A percentile compares a stretch with the other conserved stretches of the same genome.
Evolutionary conservation across 2,329 filamentous ascomycete genomes (phyloP).

Genomic region (Cryoendolithus antarcticus): DNA sequence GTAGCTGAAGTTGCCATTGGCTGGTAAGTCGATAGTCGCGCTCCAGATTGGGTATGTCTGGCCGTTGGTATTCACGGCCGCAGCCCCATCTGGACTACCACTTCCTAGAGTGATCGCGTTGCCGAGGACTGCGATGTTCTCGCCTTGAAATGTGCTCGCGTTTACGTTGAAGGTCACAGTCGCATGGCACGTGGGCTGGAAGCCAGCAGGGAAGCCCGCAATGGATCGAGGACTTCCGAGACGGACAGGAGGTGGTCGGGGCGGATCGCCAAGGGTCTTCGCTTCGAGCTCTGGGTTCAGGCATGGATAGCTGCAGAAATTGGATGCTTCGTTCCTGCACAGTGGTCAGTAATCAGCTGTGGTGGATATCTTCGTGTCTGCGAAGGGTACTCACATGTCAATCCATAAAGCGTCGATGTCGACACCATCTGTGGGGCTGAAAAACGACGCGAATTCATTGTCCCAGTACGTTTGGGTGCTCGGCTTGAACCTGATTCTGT

Average conservation of each 20-base stretch:
- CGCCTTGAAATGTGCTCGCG: slow-evolving; percentile 22
- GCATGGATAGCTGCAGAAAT: slow-evolving; percentile 24
- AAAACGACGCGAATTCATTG: slow-evolving; percentile 53
- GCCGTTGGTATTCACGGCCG: slow-evolving; percentile 14
- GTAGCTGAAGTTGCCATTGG: slow-evolving; percentile 20
- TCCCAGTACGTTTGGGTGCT: slow-evolving; percentile 58
- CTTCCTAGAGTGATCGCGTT: slow-evolving; percentile 21
- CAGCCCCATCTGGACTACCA: slow-evolving; percentile 16
- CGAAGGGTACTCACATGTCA: slow-evolving; percentile 15
- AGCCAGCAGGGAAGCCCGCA: slow-evolving; percentile 55
- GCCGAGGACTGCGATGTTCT: slow-evolving; percentile 24
- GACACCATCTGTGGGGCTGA: slow-evolving; percentile 50
- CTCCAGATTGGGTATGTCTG: slow-evolving; percentile 24
- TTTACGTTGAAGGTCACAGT: slow-evolving; percentile 22
- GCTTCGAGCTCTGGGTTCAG: slow-evolving; percentile 26
- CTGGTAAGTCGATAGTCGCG: slow-evolving; percentile 20
- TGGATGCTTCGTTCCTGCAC: slow-evolving; percentile 2
- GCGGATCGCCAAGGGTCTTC: slow-evolving; percentile 39
- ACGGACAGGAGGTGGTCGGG: slow-evolving; percentile 50
- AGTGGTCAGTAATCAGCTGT: neutral
- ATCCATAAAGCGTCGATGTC: slow-evolving; percentile 64
- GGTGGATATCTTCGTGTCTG: neutral
- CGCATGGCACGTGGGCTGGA: slow-evolving; percentile 44
- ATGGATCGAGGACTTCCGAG: slow-evolving; percentile 48
- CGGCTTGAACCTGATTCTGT: slow-evolving; percentile 38